phyloP scores from a whole-genome alignment of 75 land plant species.

The Selaginella moellendorffii region DNA sequence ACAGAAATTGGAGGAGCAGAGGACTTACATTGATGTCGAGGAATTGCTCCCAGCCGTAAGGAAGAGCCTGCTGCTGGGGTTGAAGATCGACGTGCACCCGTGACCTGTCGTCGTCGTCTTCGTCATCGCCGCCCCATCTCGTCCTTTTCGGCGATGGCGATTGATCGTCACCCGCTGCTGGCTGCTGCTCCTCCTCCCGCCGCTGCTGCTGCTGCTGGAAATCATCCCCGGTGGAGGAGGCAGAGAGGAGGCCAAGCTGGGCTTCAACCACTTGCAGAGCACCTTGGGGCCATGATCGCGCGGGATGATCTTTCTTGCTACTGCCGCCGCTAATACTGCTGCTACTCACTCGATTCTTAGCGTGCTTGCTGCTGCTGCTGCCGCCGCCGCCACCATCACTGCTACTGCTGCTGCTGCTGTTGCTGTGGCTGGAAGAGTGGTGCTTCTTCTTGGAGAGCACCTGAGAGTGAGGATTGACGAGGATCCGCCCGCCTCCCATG shows the following conservation, averaged over 20 bases:
- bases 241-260: neutral
- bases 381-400: no score
- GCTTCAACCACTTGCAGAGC: neutral
- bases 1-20: neutral
- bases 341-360: neutral
- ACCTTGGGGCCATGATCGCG: neutral
- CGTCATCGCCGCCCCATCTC: neutral
- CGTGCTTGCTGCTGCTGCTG: neutral
- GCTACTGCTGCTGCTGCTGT: no score
- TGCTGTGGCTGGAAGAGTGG: no score
- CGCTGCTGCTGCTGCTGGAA: no score
- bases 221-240: no score
- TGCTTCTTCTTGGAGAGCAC: no score
- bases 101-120: neutral
- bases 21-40: conserved; percentile 14
- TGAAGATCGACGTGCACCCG: neutral
- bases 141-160: neutral
- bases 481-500: no score
- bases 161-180: neutral
- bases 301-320: no score
- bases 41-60: conserved; percentile 23
- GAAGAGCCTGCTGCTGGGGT: conserved; percentile 12
- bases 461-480: no score
- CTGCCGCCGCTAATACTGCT: no score
- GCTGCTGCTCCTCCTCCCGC: neutral